phyloP scores from a whole-genome alignment of 139 green algal genomes.

The Chlamydomonas eustigma region DNA sequence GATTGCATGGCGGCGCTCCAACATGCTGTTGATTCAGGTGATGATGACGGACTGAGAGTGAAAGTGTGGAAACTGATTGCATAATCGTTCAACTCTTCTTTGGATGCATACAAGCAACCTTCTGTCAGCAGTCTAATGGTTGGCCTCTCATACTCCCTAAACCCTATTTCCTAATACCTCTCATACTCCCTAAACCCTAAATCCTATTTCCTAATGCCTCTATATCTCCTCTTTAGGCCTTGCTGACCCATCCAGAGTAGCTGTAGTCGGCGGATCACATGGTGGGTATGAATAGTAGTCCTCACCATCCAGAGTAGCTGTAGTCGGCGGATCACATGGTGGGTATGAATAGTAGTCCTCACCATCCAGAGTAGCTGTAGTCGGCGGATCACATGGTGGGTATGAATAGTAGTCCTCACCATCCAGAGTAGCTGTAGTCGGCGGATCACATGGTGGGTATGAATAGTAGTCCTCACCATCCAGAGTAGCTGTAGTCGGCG shows the following conservation, averaged over 20 bases:
- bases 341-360: no score
- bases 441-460: no score
- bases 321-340: no score
- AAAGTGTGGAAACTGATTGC: background rate
- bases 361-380: no score
- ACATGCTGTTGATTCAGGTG: constrained; percentile 46
- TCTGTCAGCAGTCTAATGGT: background rate
- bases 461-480: no score
- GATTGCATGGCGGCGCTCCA: constrained; percentile 82
- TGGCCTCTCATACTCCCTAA: background rate
- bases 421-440: no score
- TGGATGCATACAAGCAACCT: background rate
- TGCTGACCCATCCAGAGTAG: constrained; percentile 52
- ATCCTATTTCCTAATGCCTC: background rate
- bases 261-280: constrained; percentile 81
- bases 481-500: no score
- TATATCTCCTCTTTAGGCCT: constrained; percentile 34
- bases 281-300: no score
- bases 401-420: no score
- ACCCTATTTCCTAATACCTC: background rate
- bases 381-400: no score
- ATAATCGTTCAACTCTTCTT: background rate
- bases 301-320: no score
- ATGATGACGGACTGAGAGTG: background rate
- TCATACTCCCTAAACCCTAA: background rate